phyloP scores from a whole-genome alignment of 1,284 basidiomycete species.

The Papiliotrema flavescens region DNA sequence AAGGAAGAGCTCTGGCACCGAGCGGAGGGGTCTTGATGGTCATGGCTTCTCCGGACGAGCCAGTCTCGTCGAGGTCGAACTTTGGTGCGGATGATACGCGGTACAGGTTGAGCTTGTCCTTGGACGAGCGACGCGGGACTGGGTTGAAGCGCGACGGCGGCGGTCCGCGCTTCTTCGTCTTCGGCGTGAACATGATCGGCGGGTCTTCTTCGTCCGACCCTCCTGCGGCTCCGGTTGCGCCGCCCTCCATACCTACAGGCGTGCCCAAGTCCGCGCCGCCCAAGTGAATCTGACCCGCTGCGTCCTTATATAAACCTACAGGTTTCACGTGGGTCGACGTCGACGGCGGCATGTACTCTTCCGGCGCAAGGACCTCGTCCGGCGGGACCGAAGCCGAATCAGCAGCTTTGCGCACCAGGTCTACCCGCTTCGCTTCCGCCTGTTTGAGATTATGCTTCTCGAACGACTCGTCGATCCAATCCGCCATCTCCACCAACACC shows the following conservation, averaged over 20 bases:
- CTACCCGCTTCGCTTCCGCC: conserved; percentile 30
- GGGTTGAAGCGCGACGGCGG: conserved; percentile 44
- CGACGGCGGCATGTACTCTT: conserved; percentile 19
- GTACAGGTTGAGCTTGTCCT: conserved; percentile 33
- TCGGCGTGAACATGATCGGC: conserved; percentile 62
- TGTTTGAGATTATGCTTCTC: conserved; percentile 41
- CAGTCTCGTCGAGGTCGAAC: conserved; percentile 39
- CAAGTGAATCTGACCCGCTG: conserved; percentile 8
- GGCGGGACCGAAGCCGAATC: conserved; percentile 11
- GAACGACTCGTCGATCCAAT: conserved; percentile 86
- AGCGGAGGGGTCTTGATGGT: conserved; percentile 26
- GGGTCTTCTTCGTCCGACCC: conserved; percentile 24
- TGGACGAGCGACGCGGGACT: conserved; percentile 37
- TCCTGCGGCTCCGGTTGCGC: not conserved
- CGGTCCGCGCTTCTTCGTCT: conserved; percentile 52
- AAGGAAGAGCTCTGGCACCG: conserved; percentile 10
- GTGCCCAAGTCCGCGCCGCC: conserved; percentile 43
- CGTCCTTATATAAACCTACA: conserved; percentile 31
- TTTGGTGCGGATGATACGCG: conserved; percentile 33
- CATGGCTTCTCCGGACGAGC: conserved; percentile 36
- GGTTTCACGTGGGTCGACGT: conserved; percentile 42
- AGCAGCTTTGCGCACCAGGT: conserved; percentile 17
- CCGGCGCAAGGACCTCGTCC: conserved; percentile 13
- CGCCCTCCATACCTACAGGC: conserved; percentile 13
- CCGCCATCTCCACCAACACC: conserved; percentile 83